Percentiles rank a stretch among this genome's conserved stretches.
phyloP scores from a whole-genome alignment of 73 alveolate species.

The Halteria grandinella region DNA sequence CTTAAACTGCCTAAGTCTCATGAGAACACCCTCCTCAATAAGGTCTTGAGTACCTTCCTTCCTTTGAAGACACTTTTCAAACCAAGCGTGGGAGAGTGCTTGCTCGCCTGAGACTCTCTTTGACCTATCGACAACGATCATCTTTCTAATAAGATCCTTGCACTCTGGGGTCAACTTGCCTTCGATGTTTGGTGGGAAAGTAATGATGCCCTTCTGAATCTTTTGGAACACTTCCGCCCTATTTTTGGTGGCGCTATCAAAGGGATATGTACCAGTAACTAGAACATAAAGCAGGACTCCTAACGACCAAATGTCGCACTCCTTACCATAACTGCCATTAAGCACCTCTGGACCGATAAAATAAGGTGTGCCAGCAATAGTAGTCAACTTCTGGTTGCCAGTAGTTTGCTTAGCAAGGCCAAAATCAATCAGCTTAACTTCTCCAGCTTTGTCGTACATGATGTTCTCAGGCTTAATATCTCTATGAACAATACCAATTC shows the following conservation, averaged over 20 bases:
- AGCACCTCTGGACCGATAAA: constrained; percentile 48
- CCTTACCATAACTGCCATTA: constrained; percentile 40
- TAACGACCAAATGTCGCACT: constrained; percentile 43
- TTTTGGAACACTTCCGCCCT: constrained; percentile 37
- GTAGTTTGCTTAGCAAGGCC: constrained; percentile 45
- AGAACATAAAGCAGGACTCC: constrained; percentile 32
- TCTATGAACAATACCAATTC: constrained; percentile 42
- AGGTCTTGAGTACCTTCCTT: background rate
- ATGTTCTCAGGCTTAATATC: constrained; percentile 51
- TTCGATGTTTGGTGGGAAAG: background rate
- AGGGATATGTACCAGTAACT: constrained; percentile 45
- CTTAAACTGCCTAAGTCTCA: constrained; percentile 55
- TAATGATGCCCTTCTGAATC: constrained; percentile 4
- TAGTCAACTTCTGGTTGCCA: constrained; percentile 14
- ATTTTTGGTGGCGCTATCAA: constrained; percentile 37
- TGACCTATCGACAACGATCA: constrained; percentile 51
- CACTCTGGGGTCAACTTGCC: constrained; percentile 49
- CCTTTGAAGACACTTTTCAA: constrained; percentile 36
- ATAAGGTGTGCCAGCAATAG: constrained; percentile 57
- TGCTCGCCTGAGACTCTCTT: constrained; percentile 61
- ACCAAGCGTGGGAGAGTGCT: constrained; percentile 77
- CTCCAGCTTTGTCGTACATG: constrained; percentile 53
- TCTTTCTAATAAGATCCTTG: constrained; percentile 51
- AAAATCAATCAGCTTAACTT: constrained; percentile 50
- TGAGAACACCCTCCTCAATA: constrained; percentile 4